phyloP scores from a whole-genome alignment of 257 asterid genomes.

The Hygrophila difformis region DNA sequence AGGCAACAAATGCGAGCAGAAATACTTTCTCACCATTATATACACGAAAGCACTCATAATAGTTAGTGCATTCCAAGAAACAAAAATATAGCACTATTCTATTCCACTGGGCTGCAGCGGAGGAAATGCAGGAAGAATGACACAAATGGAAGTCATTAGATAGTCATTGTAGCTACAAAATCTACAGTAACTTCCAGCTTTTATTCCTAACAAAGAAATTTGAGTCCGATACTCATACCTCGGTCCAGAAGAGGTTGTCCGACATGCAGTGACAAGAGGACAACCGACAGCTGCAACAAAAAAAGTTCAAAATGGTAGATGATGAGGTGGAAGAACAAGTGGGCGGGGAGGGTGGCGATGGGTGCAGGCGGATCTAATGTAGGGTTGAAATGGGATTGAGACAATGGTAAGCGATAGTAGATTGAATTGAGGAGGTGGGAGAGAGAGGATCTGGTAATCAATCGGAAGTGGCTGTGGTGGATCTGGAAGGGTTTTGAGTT shows the following conservation, averaged over 20 bases:
- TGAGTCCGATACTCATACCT: conserved; percentile 1
- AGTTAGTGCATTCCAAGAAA: no score
- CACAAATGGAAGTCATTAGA: background rate
- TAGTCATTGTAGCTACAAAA: background rate
- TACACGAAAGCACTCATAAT: no score
- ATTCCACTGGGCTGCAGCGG: background rate
- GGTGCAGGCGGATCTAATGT: conserved; percentile 15
- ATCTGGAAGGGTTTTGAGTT: no score
- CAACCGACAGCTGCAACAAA: no score
- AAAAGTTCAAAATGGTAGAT: no score
- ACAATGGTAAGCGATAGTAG: no score
- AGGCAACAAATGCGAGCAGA: background rate
- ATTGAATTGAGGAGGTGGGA: no score
- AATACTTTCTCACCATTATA: background rate
- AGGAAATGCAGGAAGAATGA: background rate
- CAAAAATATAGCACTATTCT: background rate
- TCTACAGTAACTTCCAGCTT: background rate
- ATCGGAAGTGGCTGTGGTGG: no score
- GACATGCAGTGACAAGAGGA: conserved; percentile 2
- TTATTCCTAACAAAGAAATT: background rate
- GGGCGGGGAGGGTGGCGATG: conserved; percentile 6
- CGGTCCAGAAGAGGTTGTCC: background rate
- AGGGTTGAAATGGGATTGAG: background rate
- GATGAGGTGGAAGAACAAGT: no score
- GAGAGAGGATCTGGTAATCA: conserved; percentile 4